phyloP scores from a whole-genome alignment of 768 basidiomycete genomes.

The Termitomyces sp. region DNA sequence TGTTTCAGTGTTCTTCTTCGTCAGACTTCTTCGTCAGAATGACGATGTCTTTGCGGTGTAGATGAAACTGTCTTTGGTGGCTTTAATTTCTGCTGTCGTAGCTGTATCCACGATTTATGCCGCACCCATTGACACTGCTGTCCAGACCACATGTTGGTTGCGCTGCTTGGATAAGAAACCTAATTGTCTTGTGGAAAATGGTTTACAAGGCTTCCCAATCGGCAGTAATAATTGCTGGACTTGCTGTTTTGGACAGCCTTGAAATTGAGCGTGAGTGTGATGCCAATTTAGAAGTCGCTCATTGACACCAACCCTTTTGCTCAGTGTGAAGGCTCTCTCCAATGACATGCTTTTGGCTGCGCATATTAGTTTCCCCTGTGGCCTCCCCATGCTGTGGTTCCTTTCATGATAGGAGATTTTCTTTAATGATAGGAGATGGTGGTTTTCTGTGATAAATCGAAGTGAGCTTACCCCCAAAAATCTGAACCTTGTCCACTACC shows the following conservation, averaged over 20 bases:
- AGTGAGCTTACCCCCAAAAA: no score
- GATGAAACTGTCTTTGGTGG: not conserved
- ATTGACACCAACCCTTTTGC: not conserved
- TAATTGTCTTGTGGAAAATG: not conserved
- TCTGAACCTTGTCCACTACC: no score
- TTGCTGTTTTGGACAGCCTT: not conserved
- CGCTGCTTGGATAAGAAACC: not conserved
- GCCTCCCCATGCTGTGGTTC: not conserved
- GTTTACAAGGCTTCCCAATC: not conserved
- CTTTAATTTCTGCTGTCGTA: not conserved
- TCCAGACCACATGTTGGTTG: slow-evolving; percentile 1
- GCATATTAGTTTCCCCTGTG: not conserved
- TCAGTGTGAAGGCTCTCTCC: no score
- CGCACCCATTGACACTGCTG: not conserved
- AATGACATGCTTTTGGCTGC: not conserved
- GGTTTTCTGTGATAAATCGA: no score
- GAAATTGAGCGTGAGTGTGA: no score
- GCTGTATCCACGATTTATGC: not conserved
- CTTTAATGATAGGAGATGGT: not conserved
- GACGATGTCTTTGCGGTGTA: slow-evolving; percentile 43
- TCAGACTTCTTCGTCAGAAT: not conserved
- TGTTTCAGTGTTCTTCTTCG: not conserved
- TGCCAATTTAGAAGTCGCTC: not conserved
- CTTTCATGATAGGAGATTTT: no score
- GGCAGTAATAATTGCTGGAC: not conserved